A percentile compares a stretch with the other conserved stretches of the same genome.
phyloP scores from a whole-genome alignment of 192 early-diverging fungal species.

The Bifiguratus adelaidae region DNA sequence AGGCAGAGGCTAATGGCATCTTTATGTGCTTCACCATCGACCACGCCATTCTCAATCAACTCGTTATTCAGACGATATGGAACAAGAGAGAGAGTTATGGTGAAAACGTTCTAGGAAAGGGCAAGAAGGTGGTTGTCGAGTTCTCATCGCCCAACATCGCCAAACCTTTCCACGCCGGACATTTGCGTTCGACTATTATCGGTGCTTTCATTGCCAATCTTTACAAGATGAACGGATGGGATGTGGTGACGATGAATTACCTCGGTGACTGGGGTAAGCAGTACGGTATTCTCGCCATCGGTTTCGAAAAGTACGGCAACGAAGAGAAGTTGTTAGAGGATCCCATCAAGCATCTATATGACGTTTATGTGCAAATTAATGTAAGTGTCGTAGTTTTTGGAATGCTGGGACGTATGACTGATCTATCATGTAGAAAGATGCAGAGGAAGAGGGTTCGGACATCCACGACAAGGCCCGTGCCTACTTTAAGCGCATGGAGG shows the following conservation, averaged over 20 bases:
- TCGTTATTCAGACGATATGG: conserved; percentile 43
- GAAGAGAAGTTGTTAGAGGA: conserved; percentile 70
- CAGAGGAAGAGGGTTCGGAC: conserved; percentile 46
- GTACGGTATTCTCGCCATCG: conserved; percentile 91
- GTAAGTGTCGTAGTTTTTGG: conserved; percentile 36
- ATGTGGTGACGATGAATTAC: conserved; percentile 93
- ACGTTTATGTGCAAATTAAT: conserved; percentile 89
- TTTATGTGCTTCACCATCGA: conserved; percentile 72
- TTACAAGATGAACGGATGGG: conserved; percentile 77
- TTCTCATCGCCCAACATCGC: conserved; percentile 97
- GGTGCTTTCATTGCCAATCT: conserved; percentile 85
- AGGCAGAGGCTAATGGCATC: conserved; percentile 43
- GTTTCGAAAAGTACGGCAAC: conserved; percentile 69
- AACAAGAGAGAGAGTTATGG: conserved; percentile 46
- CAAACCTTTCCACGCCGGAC: conserved; percentile 97
- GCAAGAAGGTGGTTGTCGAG: conserved; percentile 83
- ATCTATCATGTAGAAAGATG: conserved; percentile 23
- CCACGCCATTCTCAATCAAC: conserved; percentile 35
- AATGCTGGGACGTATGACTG: conserved; percentile 49
- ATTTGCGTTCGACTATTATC: conserved; percentile 96
- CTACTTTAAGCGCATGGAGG: conserved; percentile 93
- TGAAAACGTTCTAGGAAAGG: conserved; percentile 42
- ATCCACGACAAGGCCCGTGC: conserved; percentile 80
- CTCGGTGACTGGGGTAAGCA: conserved; percentile 99
- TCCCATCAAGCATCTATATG: conserved; percentile 86